Conservation (phyloP, 805 yeast species). For the Cyberlindnera subsufficiens region DNA sequence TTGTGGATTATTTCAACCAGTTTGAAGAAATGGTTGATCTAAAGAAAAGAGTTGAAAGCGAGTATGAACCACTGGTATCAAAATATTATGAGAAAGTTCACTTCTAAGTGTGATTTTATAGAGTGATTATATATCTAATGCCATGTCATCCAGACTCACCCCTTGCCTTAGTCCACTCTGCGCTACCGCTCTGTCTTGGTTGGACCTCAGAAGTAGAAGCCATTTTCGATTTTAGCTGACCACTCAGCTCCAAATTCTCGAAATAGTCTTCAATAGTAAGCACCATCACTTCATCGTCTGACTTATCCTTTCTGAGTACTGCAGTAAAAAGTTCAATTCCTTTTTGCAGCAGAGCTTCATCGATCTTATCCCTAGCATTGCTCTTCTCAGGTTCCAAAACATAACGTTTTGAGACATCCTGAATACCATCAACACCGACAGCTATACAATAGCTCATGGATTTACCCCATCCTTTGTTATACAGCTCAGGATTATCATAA, state of each 20-base stretch:
- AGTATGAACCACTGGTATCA: conserved; percentile 13
- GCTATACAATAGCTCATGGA: conserved; percentile 86
- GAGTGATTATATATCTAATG: neutral
- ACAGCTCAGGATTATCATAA: conserved; percentile 73
- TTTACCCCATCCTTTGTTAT: conserved; percentile 87
- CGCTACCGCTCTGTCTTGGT: conserved; percentile 68
- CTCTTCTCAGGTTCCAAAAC: conserved; percentile 37
- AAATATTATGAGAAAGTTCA: conserved; percentile 16
- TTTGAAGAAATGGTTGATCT: conserved; percentile 30
- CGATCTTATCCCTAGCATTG: conserved; percentile 41
- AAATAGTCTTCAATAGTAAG: conserved; percentile 31
- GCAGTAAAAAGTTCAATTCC: conserved; percentile 33
- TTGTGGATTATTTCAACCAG: conserved; percentile 33
- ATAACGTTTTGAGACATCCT: conserved; percentile 69
- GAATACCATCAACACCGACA: conserved; percentile 50
- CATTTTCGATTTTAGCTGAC: conserved; percentile 2
- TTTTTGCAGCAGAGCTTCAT: conserved; percentile 32
- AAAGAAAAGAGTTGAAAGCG: conserved; percentile 11
- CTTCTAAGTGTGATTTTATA: conserved; percentile 1
- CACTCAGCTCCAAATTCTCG: conserved; percentile 28
- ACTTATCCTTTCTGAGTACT: conserved; percentile 24
- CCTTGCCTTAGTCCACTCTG: conserved; percentile 68
- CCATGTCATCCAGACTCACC: conserved; percentile 62
- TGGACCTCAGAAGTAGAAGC: conserved; percentile 15
- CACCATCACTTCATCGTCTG: conserved; percentile 32